Conservation (phyloP, 371 early-diverging fungal species). For the Lichtheimia hyalospora region DNA sequence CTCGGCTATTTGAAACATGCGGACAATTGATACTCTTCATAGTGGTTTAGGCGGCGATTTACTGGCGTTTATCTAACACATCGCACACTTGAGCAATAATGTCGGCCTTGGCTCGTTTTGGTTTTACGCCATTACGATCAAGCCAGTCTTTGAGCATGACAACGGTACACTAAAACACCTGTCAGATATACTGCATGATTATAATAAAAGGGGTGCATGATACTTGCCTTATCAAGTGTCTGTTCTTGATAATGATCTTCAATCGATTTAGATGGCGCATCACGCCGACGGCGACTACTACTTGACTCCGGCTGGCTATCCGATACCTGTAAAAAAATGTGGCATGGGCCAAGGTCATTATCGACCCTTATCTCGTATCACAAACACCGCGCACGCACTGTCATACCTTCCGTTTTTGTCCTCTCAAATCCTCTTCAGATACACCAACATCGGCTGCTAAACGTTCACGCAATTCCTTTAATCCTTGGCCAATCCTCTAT, state of each 20-base stretch:
- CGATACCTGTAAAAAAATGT: constrained; percentile 3
- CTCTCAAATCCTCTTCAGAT: background rate
- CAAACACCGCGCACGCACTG: constrained; percentile 1
- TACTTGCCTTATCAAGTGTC: constrained; percentile 9
- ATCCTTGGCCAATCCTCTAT: too few species aligned
- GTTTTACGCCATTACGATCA: constrained; percentile 28
- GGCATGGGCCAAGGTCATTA: constrained; percentile 5
- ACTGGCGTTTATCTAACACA: constrained; percentile 7
- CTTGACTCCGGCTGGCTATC: background rate
- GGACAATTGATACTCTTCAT: too few species aligned
- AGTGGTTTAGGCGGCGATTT: background rate
- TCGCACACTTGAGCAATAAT: constrained; percentile 41
- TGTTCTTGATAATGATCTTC: constrained; percentile 10
- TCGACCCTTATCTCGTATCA: constrained; percentile 7
- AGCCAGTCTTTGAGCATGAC: constrained; percentile 55
- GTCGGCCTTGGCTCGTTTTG: constrained; percentile 49
- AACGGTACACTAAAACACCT: constrained; percentile 38
- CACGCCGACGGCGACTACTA: background rate
- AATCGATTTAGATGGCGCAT: constrained; percentile 7
- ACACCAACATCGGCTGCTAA: background rate
- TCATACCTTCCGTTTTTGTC: constrained; percentile 6
- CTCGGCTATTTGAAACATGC: constrained; percentile 5
- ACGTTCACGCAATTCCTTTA: background rate
- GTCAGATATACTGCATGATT: background rate
- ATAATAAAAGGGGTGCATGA: background rate